Conservation (phyloP, 352 stramenopile genomes). For the Globisporangium radiosum region DNA sequence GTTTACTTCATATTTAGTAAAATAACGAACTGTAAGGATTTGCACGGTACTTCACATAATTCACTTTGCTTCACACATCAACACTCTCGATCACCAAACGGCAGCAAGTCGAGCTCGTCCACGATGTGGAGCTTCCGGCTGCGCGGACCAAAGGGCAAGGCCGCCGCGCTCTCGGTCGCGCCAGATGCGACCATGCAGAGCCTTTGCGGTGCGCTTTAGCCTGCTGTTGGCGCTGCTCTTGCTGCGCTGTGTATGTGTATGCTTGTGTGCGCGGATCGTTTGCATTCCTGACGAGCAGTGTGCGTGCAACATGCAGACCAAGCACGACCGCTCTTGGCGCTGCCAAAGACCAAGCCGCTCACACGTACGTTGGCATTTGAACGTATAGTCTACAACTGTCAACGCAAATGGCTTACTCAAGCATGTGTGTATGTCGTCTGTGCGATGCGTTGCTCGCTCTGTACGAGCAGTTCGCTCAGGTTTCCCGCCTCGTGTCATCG, state of each 20-base stretch:
- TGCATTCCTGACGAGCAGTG: background rate
- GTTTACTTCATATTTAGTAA: background rate
- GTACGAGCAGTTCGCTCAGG: slow-evolving; percentile 46
- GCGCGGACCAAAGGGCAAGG: slow-evolving; percentile 49
- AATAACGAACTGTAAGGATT: background rate
- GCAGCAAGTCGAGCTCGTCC: background rate
- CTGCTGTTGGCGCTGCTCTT: background rate
- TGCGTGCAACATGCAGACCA: slow-evolving; percentile 23
- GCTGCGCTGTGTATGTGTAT: background rate
- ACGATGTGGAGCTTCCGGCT: slow-evolving; percentile 64
- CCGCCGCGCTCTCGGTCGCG: slow-evolving; percentile 41
- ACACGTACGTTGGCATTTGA: slow-evolving; percentile 30
- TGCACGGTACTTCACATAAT: background rate
- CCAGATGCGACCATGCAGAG: slow-evolving; percentile 27
- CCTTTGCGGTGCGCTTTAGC: slow-evolving; percentile 36
- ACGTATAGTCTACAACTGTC: background rate
- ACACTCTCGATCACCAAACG: too few relatives aligned
- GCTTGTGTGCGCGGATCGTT: background rate
- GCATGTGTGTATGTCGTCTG: background rate
- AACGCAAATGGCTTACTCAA: background rate
- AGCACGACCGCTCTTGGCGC: slow-evolving; percentile 28
- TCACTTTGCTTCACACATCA: background rate
- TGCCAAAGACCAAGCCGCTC: slow-evolving; percentile 36
- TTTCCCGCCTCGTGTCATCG: slow-evolving; percentile 48
- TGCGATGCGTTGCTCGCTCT: too few relatives aligned